Evolutionary conservation across 2,329 filamentous ascomycete species (phyloP), one percentile per base, ranked within the genome.

Genomic region (Fusarium ramigenum): DNA sequence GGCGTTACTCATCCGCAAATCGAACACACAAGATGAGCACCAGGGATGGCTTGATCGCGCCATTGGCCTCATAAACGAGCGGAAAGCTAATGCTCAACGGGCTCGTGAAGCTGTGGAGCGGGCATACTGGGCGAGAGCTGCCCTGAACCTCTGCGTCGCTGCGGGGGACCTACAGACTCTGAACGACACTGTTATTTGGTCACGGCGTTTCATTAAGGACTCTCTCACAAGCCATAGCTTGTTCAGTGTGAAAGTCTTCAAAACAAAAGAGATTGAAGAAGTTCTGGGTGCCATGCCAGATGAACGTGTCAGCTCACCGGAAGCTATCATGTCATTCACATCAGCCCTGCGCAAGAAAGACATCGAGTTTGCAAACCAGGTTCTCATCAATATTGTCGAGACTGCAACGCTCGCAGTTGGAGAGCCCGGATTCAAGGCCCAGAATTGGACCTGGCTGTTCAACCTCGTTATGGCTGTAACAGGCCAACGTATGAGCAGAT

Each of bases 201-300:
- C 78, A 2, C 68, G 70, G 7, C 77, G 80, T 3, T 82, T 79
- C 46, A 76, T 78, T 56, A 80, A 78, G 25, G 80, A 81, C 39
- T 37, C 69, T 2, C 44, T 72, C 4, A 66, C 72, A 0, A 54
- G 67, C 3, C 54, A 25, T 2, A 54, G 60, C 4, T 9, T 80
- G 2, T 81, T 79, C 56, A 44, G 43, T 10, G 32, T 2, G 2
- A 30, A 61, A 0, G 46, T 61, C 0, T 47, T 78, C 18, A 42
- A 23, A 2, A 77, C 76, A 2, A 11, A 4, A 1, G 79, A 81
- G 28, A 58, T 76, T 1, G 18, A 70, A 7, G 49, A 59, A 2
- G 63, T 81, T 16, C 52, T 78, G n/a, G 49, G 63, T 21, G 64
- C 60, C n/a, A 47, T 77, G 47, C 69, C 76, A 11, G n/a, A 58